phyloP scores from a whole-genome alignment of 2,329 filamentous ascomycete genomes.

The Ophiostoma sp. region DNA sequence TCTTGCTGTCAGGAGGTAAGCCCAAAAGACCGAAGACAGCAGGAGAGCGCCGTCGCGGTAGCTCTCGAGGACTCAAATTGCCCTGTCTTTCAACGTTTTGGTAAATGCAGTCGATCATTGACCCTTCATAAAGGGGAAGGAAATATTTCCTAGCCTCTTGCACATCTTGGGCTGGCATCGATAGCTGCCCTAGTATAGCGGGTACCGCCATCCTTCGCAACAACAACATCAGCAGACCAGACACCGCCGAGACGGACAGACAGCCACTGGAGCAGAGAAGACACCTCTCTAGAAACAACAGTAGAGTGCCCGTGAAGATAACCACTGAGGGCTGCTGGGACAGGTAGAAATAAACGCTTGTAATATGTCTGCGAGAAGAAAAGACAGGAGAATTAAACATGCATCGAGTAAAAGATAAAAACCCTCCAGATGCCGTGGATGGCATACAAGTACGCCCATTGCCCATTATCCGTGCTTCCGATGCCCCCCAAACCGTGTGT shows the following conservation, averaged over 20 bases:
- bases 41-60: background rate
- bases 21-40: background rate
- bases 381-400: constrained; percentile 2
- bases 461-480: background rate
- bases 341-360: background rate
- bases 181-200: no score
- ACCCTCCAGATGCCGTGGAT: background rate
- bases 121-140: no score
- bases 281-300: background rate
- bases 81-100: no score
- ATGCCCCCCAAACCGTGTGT: background rate
- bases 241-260: no score
- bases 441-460: background rate
- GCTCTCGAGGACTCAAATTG: background rate
- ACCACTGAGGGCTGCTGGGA: background rate
- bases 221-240: no score
- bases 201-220: no score
- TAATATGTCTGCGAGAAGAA: background rate
- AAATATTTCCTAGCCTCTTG: no score
- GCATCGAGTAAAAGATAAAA: background rate
- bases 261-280: no score
- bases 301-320: background rate
- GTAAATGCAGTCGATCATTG: no score
- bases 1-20: background rate
- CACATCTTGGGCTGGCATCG: no score